Percentiles rank a stretch among this genome's conserved stretches.
Evolutionary conservation across 805 yeast genomes (phyloP).

Genomic region (Teunomyces barrocoloradensis): DNA sequence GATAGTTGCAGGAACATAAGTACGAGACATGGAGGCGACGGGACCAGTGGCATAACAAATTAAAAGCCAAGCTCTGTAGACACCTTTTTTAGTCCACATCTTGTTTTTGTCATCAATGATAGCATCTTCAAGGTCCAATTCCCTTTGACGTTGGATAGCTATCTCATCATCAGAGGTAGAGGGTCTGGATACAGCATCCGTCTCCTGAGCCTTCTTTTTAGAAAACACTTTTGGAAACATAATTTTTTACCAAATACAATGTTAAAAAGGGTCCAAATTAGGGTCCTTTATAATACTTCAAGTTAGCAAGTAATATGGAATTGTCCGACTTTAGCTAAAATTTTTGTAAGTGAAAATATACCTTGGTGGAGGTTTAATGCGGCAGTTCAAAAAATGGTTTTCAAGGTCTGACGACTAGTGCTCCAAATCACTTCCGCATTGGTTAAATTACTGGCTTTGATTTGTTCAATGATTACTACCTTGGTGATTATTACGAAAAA

Average conservation of each 20-base stretch:
- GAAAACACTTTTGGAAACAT: not conserved
- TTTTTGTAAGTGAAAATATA: not conserved
- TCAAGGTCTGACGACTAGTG: too few relatives aligned
- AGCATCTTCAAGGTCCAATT: not conserved
- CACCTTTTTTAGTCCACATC: constrained; percentile 17
- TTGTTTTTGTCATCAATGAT: not conserved
- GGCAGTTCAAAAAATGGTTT: not conserved
- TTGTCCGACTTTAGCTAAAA: not conserved
- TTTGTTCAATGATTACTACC: too few relatives aligned
- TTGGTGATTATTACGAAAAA: too few relatives aligned
- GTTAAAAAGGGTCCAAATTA: not conserved
- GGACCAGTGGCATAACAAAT: constrained; percentile 43
- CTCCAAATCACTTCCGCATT: too few relatives aligned
- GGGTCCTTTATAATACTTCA: not conserved
- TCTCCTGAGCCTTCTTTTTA: not conserved
- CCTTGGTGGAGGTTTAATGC: not conserved
- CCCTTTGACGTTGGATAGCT: not conserved
- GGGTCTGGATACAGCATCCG: not conserved
- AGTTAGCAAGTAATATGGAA: not conserved
- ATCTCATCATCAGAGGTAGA: not conserved
- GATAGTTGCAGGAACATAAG: constrained; percentile 40
- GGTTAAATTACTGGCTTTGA: too few relatives aligned
- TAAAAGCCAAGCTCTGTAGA: constrained; percentile 33
- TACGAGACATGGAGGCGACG: constrained; percentile 38
- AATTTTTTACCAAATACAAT: not conserved